Evolutionary conservation across 2,329 filamentous ascomycete species (phyloP), one percentile per base, ranked within the genome.

Genomic region (Aspergillaceae sp.): DNA sequence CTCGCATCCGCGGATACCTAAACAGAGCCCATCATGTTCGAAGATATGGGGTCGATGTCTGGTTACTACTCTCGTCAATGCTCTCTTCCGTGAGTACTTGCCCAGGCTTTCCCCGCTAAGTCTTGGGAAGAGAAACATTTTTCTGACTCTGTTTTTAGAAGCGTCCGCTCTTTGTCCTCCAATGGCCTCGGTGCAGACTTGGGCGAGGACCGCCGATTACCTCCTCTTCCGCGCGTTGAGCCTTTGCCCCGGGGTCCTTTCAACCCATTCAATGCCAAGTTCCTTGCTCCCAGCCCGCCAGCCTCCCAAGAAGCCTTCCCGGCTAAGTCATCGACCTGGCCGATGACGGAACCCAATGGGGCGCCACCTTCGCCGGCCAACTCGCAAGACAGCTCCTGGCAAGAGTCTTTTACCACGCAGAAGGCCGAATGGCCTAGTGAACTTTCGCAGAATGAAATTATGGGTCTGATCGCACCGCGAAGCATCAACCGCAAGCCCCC

Each of bases 401-500:
- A 61, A 41, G 65, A 68, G 27, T 54, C 58, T 1, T 58, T 64
- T 40, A 52, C 54, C 2, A 49, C 60, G 9, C 62, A 63, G 40
- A 62, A 62, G 45, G 49, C 57, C 29, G 62, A 65, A 32, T 66
- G 60, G 62, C 60, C 61, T n/a, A 58, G 53, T 30, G 57, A 65
- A 46, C 57, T 66, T 33, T 62, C 65, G 5, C 53, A 54, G 8
- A 41, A 47, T 7, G 62, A 68, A 44, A 60, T 68, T 35, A 55
- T 67, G 56, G 51, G 56, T 36, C 48, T 68, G 33, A 61, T 68
- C 35, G 59, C 60, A 5, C 65, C 65, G 1, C 58, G 61, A 32
- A 60, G 65, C 44, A 64, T 64, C 41, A 67, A 61, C 52, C 64
- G 65, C 43, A 68, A 68, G 51, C 58, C 59, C 0, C 65, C 65